Conservation (phyloP, 2,329 filamentous ascomycete genomes). For the Pseudohalonectria lignicola region DNA sequence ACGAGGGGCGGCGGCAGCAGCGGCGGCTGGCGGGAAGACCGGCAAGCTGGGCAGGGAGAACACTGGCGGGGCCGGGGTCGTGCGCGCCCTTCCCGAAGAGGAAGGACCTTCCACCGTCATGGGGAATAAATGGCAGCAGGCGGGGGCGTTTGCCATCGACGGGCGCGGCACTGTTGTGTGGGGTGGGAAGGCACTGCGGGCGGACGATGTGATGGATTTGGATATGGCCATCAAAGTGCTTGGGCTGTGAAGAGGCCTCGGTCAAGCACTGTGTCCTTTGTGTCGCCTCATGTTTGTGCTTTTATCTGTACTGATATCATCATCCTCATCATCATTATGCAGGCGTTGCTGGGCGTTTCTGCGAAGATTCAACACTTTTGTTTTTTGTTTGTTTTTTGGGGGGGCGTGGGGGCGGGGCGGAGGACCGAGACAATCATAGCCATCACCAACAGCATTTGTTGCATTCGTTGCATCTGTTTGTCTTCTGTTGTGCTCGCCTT, state of each 20-base stretch:
- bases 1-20: conserved; percentile 28
- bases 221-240: conserved; percentile 30
- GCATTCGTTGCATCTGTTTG: no score
- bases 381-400: no score
- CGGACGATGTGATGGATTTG: conserved; percentile 41
- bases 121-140: conserved; percentile 47
- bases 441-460: no score
- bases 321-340: no score
- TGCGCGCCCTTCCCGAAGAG: conserved; percentile 12
- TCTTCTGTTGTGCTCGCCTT: no score
- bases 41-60: conserved; percentile 4
- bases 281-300: no score
- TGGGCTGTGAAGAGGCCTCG: conserved; percentile 14
- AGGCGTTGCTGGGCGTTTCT: no score
- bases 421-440: no score
- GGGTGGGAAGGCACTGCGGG: conserved; percentile 34
- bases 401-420: no score
- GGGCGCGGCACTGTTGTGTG: conserved; percentile 36
- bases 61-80: conserved; percentile 3
- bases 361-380: no score
- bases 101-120: conserved; percentile 29
- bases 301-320: no score
- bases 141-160: conserved; percentile 39
- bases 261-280: no score
- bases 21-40: conserved; percentile 1